Evolutionary conservation across 352 stramenopile genomes (phyloP), one percentile per base, ranked within the genome.

Genomic region (Pythium aphanidermatum): DNA sequence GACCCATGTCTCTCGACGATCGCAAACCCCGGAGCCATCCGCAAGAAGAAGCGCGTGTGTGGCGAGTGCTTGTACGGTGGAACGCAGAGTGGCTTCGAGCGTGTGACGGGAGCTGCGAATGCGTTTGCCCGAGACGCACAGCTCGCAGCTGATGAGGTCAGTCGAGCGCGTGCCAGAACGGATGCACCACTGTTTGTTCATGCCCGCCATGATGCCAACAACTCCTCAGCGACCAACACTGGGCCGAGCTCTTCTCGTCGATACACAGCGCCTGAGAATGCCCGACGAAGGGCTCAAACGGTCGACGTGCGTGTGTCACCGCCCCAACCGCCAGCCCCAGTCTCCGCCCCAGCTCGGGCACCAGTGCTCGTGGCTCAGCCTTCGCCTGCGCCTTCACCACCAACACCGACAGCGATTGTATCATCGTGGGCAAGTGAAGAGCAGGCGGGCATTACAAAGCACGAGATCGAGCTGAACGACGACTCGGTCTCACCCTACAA

Each of bases 31-130:
- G 51, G 63, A 13, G 57, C 55, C 9, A 67, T 60, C 34, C 67
- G 71, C 32, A 67, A 67, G 40, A 86, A 89, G 63, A 80, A 79
- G 42, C 69, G 74, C 19, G 72, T 89, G 40, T 89, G 76, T 48
- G 76, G 67, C 2, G 55, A 57, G 20, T 89, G 76, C 65, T 48
- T 85, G n/a, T 85, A 83, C 46, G 70, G 68, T 11, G 44, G 65
- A 24, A 74, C 64, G 2, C 59, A 58, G 14, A 56, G 51, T 25
- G 47, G 57, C 37, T 54, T 54, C 31, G 51, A 60, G 9, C 35
- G 44, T 17, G 45, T 49, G 17, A 56, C 42, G 11, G 41, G 43
- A 28, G 26, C 28, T 17, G 53, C 25, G 16, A 31, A 48, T 25
- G 34, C 13, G 19, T 26, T 59, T 25, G 45, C 24, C 8, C 24